A percentile compares a stretch with the other conserved stretches of the same genome.
These are phyloP conservation scores for Xylariaceae sp. DNA, from an alignment of 2,329 filamentous ascomycete species.

Conservation along the genomic window DNA sequence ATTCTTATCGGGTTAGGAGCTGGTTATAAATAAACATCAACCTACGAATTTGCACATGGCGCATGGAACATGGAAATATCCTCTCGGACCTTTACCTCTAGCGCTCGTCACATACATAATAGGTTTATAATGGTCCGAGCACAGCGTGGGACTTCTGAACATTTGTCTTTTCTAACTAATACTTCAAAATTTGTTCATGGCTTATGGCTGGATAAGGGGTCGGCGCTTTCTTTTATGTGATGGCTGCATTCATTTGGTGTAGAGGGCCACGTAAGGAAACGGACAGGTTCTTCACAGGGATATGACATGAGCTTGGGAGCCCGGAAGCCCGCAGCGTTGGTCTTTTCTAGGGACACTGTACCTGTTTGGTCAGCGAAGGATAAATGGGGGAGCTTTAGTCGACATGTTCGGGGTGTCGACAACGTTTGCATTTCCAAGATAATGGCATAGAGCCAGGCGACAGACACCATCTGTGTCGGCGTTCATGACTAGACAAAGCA, in stretches of 20 bases:
- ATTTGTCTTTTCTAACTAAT: conserved; percentile 3
- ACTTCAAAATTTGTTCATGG: conserved; percentile 20
- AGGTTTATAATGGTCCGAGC: conserved; percentile 3
- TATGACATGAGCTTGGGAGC: conserved; percentile 20
- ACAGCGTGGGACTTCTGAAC: neutral
- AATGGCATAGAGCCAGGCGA: conserved; percentile 18
- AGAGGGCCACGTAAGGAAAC: conserved; percentile 26
- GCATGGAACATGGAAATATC: conserved; percentile 2
- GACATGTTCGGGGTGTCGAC: conserved; percentile 5
- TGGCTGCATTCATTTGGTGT: conserved; percentile 28
- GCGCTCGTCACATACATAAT: conserved; percentile 8
- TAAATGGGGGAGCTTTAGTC: neutral
- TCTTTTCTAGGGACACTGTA: neutral
- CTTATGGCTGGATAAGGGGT: conserved; percentile 26
- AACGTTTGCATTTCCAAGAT: conserved; percentile 24
- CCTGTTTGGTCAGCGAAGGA: conserved; percentile 12
- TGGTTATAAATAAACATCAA: conserved; percentile 8
- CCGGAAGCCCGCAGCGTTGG: conserved; percentile 3
- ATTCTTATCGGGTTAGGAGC: conserved; percentile 16
- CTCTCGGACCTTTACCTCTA: neutral
- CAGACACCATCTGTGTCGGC: conserved; percentile 21
- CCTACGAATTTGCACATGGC: conserved; percentile 1
- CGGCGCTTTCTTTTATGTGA: conserved; percentile 20
- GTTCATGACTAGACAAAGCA: conserved; percentile 31
- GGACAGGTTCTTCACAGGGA: conserved; percentile 22